Evolutionary conservation across 1,139 yeast genomes (phyloP), one percentile per base, ranked within the genome.

Genomic region (Geotrichum aggregatum): DNA sequence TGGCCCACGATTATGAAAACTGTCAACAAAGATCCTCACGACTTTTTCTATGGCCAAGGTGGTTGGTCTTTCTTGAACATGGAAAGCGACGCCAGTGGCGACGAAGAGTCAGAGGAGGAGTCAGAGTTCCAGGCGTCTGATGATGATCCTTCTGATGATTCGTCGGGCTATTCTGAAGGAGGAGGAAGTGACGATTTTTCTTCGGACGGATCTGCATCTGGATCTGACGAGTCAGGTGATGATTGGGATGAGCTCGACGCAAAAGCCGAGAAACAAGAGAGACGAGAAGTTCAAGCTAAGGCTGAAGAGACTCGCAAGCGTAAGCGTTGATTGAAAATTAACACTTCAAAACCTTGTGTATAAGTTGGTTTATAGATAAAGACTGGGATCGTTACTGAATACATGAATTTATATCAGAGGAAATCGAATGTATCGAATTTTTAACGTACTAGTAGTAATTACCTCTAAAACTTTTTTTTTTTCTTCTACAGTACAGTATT

Each of bases 1-100:
- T 92, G 99, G 99, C 77, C 82, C 14, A 84, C 91, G 36, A 91
- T 92, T 67, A 92, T 94, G 96, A 91, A 89, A 72, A 89, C 97
- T 0, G 83, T 92, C 55, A 81, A 80, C 61, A 83, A 91, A 10
- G 98, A 92, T 69, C 98, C 98, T 16, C 88, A 88, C 67, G 95
- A 88, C 66, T 92, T 92, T 72, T 92, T 91, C 70, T 76, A 81
- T 40, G 92, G 86, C 64, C 67, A 66, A 21, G 98, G 98, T 51
- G 98, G 98, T 52, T 92, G 99, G 99, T 79, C 82, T 40, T 88
- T 92, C 79, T 79, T 92, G 68, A 84, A 80, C 52, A 69, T 70
- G 49, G 81, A 76, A 43, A 73, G 74, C 54, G 86, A 76, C 51
- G 81, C 69, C 34, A 79, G 76, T 22, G 84, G 76, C 57, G 79